Base-by-base conservation (phyloP, 768 basidiomycete species). In the Cyclocybe cylindracea region DNA sequence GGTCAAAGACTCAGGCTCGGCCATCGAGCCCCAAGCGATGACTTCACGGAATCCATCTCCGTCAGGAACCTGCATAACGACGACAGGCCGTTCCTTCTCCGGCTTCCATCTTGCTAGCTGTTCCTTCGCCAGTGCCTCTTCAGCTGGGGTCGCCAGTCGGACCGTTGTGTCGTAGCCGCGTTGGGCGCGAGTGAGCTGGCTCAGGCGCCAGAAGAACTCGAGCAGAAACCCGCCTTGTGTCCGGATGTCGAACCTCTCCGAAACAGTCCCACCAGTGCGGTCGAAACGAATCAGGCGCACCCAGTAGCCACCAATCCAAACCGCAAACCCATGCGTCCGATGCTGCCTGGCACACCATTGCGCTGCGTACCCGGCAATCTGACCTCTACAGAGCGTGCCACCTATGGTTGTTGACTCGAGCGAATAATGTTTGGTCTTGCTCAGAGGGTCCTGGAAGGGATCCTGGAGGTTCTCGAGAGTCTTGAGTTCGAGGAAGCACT, bases 101-200 rank as follows among this genome's bases (percentile, higher is more conserved):
- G 45, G 49, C 36, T 44, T 46, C 46, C 46, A 53, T 37, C 41
- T 10, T 5, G 33, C 14, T 11, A 62, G 53, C n/a, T 46, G 6
- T 18, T 48, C 13, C 10, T 48, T 6, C 2, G 57, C 62, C 10
- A 53, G 16, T 18, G 34, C 37, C 4, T 19, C 39, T 10, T 64
- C 59, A 3, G 37, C 41, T 4, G 14, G 14, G 4, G 46, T 56
- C 5, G 59, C 59, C 18, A 36, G 16, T 2, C 44, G 43, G 24
- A 69, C 66, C 2, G 68, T 66, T 1, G 53, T 24, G 40, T 74
- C 71, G 9, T 45, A 38, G 1, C 73, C 70, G 4, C 70, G 59
- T 13, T 57, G 44, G 5, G 5, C 34, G 11, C 39, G 24, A 0
- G 51, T 53, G 1, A 59, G 41, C 13, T 58, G 47, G 10, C 55